Conservation (phyloP, 2,329 filamentous ascomycete species). For the Fusarium gaditjirri region DNA sequence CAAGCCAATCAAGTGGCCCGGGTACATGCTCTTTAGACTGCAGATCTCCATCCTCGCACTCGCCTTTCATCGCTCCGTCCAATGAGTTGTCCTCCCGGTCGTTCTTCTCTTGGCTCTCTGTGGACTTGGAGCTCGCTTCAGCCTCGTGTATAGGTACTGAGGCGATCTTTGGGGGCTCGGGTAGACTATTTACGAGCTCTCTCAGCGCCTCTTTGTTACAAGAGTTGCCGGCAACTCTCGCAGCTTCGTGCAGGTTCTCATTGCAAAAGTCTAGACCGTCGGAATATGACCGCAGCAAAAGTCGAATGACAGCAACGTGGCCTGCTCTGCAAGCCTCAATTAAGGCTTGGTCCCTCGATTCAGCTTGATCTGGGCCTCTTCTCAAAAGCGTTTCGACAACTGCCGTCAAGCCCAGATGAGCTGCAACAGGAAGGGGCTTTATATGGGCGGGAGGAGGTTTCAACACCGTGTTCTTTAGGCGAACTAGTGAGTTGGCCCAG, state of each 20-base stretch:
- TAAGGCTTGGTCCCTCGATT: not conserved
- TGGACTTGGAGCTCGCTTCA: not conserved
- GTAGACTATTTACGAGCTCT: not conserved
- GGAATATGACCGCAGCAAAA: not conserved
- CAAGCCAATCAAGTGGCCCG: not conserved
- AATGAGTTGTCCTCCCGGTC: not conserved
- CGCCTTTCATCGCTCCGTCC: fast-evolving
- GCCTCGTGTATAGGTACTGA: too few species aligned
- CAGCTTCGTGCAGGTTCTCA: not conserved
- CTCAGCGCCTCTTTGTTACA: not conserved
- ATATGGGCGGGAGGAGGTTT: not conserved
- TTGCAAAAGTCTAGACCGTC: not conserved
- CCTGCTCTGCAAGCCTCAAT: not conserved
- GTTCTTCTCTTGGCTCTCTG: not conserved
- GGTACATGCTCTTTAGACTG: not conserved
- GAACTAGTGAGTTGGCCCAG: not conserved
- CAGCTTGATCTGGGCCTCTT: not conserved
- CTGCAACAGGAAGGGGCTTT: not conserved
- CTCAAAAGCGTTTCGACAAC: not conserved
- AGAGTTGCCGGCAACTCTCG: not conserved
- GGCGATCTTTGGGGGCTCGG: not conserved
- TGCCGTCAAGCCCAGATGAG: not conserved
- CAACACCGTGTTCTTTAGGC: not conserved
- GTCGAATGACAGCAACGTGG: not conserved
- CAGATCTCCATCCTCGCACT: fast-evolving